phyloP scores from a whole-genome alignment of 345 rosid species.

The Tarenaya hassleriana region DNA sequence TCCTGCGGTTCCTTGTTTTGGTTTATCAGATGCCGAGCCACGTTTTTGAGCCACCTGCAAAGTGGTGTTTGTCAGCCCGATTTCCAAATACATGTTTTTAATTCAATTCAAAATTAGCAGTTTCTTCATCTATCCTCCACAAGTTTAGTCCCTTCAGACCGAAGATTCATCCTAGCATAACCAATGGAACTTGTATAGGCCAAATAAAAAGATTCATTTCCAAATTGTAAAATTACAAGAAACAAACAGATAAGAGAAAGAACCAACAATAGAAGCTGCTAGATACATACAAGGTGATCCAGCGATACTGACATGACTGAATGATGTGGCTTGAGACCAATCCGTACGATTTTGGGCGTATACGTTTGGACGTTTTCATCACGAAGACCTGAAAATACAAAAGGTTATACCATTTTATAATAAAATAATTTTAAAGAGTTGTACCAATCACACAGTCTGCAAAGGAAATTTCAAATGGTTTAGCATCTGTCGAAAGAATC shows the following conservation, averaged over 20 bases:
- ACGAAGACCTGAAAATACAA: slow-evolving; percentile 51
- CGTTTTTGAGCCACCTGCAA: slow-evolving; percentile 73
- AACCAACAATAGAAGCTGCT: slow-evolving; percentile 7
- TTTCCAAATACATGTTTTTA: neutral
- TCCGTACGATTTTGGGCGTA: slow-evolving; percentile 84
- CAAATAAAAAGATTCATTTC: neutral
- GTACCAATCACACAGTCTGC: slow-evolving; percentile 5
- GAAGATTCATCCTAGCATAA: slow-evolving; percentile 10
- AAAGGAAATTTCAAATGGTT: neutral
- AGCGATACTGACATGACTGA: slow-evolving; percentile 70
- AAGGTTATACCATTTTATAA: slow-evolving; percentile 10
- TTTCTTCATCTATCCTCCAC: neutral
- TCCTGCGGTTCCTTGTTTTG: slow-evolving; percentile 61
- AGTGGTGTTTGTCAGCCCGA: slow-evolving; percentile 18
- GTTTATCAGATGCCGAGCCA: slow-evolving; percentile 60
- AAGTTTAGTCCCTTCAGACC: neutral
- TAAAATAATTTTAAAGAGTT: slow-evolving; percentile 2
- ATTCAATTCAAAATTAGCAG: no score
- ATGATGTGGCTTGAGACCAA: slow-evolving; percentile 94
- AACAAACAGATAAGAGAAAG: neutral
- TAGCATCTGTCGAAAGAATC: neutral
- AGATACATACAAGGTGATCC: slow-evolving; percentile 80
- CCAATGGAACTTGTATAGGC: neutral
- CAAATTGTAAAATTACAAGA: slow-evolving; percentile 2
- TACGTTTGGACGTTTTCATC: slow-evolving; percentile 67